phyloP scores from a whole-genome alignment of 225 moss, liverwort and hornwort species.

The Takakia lepidozioides region DNA sequence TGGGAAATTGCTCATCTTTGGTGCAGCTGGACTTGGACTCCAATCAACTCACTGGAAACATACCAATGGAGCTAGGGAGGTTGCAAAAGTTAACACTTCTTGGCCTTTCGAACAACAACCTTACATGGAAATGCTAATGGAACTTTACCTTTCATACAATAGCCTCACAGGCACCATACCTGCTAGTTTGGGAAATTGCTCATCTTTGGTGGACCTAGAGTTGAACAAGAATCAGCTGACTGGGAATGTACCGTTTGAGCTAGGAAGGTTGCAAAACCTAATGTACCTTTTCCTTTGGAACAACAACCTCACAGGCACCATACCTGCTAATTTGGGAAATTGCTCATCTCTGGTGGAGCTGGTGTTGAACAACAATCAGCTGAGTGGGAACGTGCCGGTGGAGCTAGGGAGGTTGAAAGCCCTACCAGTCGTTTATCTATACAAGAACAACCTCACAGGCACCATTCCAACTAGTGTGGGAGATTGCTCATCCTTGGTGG shows the following conservation, averaged over 20 bases:
- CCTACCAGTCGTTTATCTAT: conserved; percentile 19
- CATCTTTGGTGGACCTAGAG: conserved; percentile 2
- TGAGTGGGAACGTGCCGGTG: conserved; percentile 16
- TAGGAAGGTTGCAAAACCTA: conserved; percentile 16
- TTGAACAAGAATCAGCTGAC: conserved; percentile 4
- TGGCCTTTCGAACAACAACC: too few relatives aligned
- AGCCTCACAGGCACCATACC: conserved; percentile 9
- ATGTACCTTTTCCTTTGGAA: conserved; percentile 17
- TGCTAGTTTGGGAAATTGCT: neutral
- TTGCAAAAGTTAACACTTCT: too few relatives aligned
- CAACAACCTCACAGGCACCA: conserved; percentile 14
- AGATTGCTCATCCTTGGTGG: conserved; percentile 3
- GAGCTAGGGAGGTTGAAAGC: conserved; percentile 10
- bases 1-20: too few relatives aligned
- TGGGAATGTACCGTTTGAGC: conserved; percentile 12
- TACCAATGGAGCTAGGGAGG: too few relatives aligned
- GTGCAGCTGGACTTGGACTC: too few relatives aligned
- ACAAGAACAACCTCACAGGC: conserved; percentile 17
- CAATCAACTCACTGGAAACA: too few relatives aligned
- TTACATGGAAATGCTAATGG: too few relatives aligned
- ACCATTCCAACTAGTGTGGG: conserved; percentile 12
- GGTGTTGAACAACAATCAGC: conserved; percentile 10
- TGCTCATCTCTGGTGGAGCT: conserved; percentile 7
- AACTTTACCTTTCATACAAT: conserved; percentile 11
- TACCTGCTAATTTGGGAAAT: conserved; percentile 20